Base-by-base conservation (phyloP, 2,329 filamentous ascomycete genomes). In the Fusarium sp. region DNA sequence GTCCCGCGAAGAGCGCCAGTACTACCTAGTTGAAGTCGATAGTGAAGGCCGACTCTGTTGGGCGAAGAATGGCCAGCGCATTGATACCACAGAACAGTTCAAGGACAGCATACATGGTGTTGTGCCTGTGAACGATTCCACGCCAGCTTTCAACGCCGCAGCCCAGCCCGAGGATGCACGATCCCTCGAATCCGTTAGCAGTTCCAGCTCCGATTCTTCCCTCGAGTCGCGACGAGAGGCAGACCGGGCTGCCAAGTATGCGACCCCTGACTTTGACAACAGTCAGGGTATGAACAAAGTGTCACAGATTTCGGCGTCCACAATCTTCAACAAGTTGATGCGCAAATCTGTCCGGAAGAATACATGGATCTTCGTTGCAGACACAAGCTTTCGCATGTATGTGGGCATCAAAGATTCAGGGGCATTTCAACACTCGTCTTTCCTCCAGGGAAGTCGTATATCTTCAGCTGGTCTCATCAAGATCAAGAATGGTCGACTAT, bases 291-390 rank as follows among this genome's bases (percentile, higher is more conserved):
- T 84, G 33, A 82, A 83, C 68, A 86, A 84, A 72, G 79, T 86
- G 19, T 89, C 87, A 52, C 90, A 94, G 76, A 85, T 94, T 6
- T 93, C 89, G 10, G 89, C 92, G 3, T 89, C 91, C 1, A 91
- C 92, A 2, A 86, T 97, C 7, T 88, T 95, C 79, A 94, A 96
- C 80, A 92, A 93, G 71, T 85, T 97, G 10, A 86, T 96, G 21
- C 89, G 93, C 67, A 92, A 93, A 72, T 91, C 92, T 0, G 92
- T 94, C 42, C 93, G 91, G 80, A 94, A 94, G 70, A 95, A 95
- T 77, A 96, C 93, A 9, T 97, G 95, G 95, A 97, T 97, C 72
- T 98, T 97, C 77, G 94, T 95, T 12, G 92, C 93, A 29, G 94
- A 97, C 81, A 95, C 93, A 3, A 92, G 89, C 3, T 96, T 95